Evolutionary conservation across 768 basidiomycete species (phyloP), one percentile per base, ranked within the genome.

Genomic region (Russula dissimulans): DNA sequence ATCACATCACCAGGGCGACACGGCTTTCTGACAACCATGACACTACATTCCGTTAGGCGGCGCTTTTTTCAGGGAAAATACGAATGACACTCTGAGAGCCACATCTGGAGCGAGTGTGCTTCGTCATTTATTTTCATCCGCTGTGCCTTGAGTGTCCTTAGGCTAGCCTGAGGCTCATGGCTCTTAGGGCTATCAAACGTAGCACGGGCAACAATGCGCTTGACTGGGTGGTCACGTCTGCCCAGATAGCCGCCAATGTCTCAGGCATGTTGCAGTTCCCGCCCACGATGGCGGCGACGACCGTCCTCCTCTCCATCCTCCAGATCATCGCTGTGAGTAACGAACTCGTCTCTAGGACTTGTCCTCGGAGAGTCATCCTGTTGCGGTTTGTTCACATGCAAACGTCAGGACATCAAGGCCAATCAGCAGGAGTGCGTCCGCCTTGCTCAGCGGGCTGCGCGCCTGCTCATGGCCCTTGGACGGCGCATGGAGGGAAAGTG

Each of bases 401-500:
- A n/a, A 38, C 14, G 12, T 22, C 5, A 66, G 65, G 64, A 59
- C 14, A 45, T 67, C 48, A 63, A 66, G 42, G 38, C n/a, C 38
- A 67, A 66, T 43, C 65, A 66, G 45, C 52, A 61, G 18, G 66
- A 61, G 10, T 67, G 66, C 44, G 6, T 48, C 10, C 62, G 47
- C 11, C 59, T 67, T 5, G 65, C 66, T 5, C 59, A 63, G 12
- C 46, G 65, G 15, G 58, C 65, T 1, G 58, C 65, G 15, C 61
- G 57, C n/a, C 42, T 66, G 22, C 62, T 67, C 15, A 31, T 43
- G 31, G 57, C 56, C 17, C 26, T 67, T 0, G 65, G 59, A n/a
- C 50, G n/a, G 31, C 66, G 60, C 22, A 67, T 67, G 66, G 65
- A 67, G 32, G 66, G 66, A 38, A 67, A 61, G 54, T 67, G 66